These are phyloP conservation scores for Echites panduratus DNA, from an alignment of 257 asterid genomes.

Conservation along the genomic window DNA sequence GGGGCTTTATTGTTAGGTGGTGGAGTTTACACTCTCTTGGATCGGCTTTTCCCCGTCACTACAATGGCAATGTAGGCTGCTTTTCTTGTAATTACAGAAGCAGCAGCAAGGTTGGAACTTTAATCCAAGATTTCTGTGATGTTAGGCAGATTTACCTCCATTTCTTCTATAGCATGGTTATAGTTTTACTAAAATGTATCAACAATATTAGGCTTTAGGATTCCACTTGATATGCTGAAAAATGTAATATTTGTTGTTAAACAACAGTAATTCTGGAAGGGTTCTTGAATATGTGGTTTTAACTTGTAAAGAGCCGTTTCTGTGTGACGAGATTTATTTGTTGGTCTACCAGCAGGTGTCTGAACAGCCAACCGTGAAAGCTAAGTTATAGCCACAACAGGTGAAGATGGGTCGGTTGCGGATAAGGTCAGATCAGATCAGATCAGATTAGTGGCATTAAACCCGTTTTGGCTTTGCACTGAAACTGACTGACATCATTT, in stretches of 20 bases:
- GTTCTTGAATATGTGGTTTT: no score
- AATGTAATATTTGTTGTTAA: no score
- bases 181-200: neutral
- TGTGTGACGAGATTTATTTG: no score
- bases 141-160: neutral
- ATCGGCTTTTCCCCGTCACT: conserved; percentile 58
- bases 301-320: no score
- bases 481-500: neutral
- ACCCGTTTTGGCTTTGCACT: neutral
- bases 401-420: neutral
- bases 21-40: conserved; percentile 72
- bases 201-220: neutral
- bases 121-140: neutral
- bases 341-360: no score
- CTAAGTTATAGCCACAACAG: neutral
- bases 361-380: neutral
- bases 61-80: conserved; percentile 70
- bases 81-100: conserved; percentile 3
- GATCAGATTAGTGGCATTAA: neutral
- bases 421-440: neutral
- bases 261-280: no score
- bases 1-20: conserved; percentile 93
- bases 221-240: neutral
- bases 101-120: neutral
- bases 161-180: neutral